A percentile compares a stretch with the other conserved stretches of the same genome.
Evolutionary conservation across 2,329 filamentous ascomycete species (phyloP).

Genomic region (Fusarium incarnatum): DNA sequence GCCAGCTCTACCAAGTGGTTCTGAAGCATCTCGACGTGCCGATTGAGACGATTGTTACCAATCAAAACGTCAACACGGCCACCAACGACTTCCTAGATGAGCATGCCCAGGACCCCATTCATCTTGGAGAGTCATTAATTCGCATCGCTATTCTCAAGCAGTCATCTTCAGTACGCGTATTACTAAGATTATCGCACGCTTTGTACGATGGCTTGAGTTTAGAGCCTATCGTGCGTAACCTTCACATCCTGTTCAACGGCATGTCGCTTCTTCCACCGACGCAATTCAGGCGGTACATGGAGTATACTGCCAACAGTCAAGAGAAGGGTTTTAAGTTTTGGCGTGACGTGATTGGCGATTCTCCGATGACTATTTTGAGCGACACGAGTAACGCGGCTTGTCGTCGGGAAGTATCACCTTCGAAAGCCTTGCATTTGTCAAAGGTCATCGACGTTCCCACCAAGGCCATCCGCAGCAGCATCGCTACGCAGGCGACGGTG

Average conservation of each 20-base stretch:
- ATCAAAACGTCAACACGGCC: constrained; percentile 1
- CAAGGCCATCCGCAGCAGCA: background rate
- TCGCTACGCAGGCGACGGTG: constrained; percentile 9
- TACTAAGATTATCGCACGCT: constrained; percentile 38
- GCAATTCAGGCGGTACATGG: constrained; percentile 35
- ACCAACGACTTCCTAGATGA: constrained; percentile 2
- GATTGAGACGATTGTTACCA: constrained; percentile 1
- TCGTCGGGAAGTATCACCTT: background rate
- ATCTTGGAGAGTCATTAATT: constrained; percentile 4
- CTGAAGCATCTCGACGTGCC: background rate
- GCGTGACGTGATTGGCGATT: constrained; percentile 4
- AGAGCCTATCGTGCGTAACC: constrained; percentile 26
- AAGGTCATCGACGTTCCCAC: constrained; percentile 7
- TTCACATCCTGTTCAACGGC: constrained; percentile 30
- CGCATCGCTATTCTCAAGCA: constrained; percentile 15
- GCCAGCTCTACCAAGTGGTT: constrained; percentile 11
- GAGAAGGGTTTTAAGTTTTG: constrained; percentile 6
- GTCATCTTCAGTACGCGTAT: constrained; percentile 10
- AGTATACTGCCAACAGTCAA: constrained; percentile 4
- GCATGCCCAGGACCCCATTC: background rate
- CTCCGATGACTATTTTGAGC: constrained; percentile 9
- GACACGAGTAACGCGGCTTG: background rate
- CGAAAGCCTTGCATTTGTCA: constrained; percentile 8
- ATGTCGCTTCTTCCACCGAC: constrained; percentile 14
- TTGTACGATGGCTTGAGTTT: constrained; percentile 43